Evolutionary conservation across 164 flowering plant genomes (phyloP).

Genomic region (Macadamia tetraphylla): DNA sequence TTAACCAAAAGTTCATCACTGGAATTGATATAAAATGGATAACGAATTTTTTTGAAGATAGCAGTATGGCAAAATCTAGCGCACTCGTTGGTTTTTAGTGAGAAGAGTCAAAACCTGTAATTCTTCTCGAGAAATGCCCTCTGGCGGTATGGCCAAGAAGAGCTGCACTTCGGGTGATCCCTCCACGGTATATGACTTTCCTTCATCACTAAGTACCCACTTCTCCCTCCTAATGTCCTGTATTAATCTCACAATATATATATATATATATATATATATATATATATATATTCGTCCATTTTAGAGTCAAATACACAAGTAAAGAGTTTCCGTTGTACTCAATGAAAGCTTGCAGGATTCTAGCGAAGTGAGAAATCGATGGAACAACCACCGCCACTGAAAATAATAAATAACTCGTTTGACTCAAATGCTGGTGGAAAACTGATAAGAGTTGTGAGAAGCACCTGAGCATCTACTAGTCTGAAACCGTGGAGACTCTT

Average conservation of each 20-base stretch:
- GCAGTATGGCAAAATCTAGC: too few relatives aligned
- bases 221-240: constrained; percentile 84
- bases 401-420: too few relatives aligned
- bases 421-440: too few relatives aligned
- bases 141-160: constrained; percentile 70
- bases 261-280: too few relatives aligned
- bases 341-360: too few relatives aligned
- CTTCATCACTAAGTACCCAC: constrained; percentile 85
- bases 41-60: too few relatives aligned
- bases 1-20: background rate
- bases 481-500: constrained; percentile 76
- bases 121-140: constrained; percentile 66
- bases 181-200: constrained; percentile 44
- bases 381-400: too few relatives aligned
- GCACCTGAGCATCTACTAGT: constrained; percentile 67
- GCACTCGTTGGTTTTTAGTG: too few relatives aligned
- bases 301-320: too few relatives aligned
- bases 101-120: constrained; percentile 44
- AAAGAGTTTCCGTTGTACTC: too few relatives aligned
- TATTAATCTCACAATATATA: background rate
- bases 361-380: too few relatives aligned
- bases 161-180: constrained; percentile 87
- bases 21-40: background rate
- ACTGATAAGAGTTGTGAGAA: background rate
- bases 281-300: too few relatives aligned